A percentile compares a stretch with the other conserved stretches of the same genome.
Conservation (phyloP, 805 yeast species). For the Yamadazyma laniorum region DNA sequence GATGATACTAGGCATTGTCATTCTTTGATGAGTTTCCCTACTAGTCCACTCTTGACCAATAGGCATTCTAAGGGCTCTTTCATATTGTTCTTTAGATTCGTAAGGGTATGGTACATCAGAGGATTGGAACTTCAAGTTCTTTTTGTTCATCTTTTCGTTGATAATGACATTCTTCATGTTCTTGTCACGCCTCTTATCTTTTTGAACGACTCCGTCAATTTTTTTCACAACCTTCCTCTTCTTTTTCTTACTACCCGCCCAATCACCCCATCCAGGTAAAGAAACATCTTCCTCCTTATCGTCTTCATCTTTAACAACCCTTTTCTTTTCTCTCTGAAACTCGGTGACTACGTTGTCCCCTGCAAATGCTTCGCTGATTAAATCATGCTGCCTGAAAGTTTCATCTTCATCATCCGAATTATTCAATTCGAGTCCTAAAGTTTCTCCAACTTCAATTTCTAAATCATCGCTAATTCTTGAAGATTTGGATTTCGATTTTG, state of each 20-base stretch:
- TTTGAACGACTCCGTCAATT: conserved; percentile 70
- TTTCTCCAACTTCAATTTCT: conserved; percentile 50
- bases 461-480: conserved; percentile 20
- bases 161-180: conserved; percentile 78
- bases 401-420: conserved; percentile 25
- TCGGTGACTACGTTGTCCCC: conserved; percentile 91
- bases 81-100: conserved; percentile 92
- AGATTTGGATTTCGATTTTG: conserved; percentile 26
- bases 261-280: conserved; percentile 96
- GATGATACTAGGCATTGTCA: conserved; percentile 85
- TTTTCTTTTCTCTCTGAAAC: conserved; percentile 73
- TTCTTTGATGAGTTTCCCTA: conserved; percentile 77
- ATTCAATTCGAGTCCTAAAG: conserved; percentile 34
- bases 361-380: conserved; percentile 91
- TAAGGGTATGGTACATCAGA: conserved; percentile 92
- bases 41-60: conserved; percentile 96
- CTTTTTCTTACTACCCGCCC: conserved; percentile 72
- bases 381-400: conserved; percentile 70
- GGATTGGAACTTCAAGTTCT: conserved; percentile 80
- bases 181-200: conserved; percentile 75
- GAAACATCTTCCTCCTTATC: conserved; percentile 84
- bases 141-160: conserved; percentile 83
- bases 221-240: conserved; percentile 65
- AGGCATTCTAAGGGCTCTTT: conserved; percentile 91
- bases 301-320: conserved; percentile 69